phyloP scores from a whole-genome alignment of 2,329 filamentous ascomycete species.

The Elsinoe fawcettii region DNA sequence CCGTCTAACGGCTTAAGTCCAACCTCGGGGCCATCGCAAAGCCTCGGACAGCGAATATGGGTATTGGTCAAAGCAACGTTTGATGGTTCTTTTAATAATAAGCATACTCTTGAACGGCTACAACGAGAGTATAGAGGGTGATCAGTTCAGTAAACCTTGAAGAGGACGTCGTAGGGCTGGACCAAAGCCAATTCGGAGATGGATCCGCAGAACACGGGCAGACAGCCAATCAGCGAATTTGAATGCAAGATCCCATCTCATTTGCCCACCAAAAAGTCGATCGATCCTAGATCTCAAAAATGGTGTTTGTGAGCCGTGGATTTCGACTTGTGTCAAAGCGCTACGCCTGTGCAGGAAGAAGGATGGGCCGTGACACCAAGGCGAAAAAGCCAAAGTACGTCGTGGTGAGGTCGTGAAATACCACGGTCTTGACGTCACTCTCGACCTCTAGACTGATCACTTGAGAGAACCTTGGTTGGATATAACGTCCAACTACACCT shows the following conservation, averaged over 20 bases:
- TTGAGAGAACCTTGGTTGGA: background rate
- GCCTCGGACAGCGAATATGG: background rate
- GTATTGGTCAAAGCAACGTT: background rate
- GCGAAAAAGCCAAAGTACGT: background rate
- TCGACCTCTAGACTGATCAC: background rate
- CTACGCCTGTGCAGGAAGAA: background rate
- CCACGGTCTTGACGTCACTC: constrained; percentile 8
- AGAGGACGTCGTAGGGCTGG: background rate
- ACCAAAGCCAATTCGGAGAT: constrained; percentile 5
- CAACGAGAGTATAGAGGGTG: constrained; percentile 14
- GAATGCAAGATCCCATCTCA: background rate
- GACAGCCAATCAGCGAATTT: background rate
- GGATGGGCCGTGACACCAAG: background rate
- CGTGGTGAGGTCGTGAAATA: constrained; percentile 1
- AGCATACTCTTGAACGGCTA: constrained; percentile 7
- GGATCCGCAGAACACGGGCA: background rate
- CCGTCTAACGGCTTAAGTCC: constrained; percentile 1
- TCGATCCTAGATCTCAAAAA: constrained; percentile 1
- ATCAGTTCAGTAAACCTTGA: constrained; percentile 12
- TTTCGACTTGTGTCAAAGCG: background rate
- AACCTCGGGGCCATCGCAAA: background rate
- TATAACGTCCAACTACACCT: background rate
- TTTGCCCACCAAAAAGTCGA: background rate
- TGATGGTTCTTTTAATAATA: constrained; percentile 10
- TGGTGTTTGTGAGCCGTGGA: background rate